Evolutionary conservation across 2,329 filamentous ascomycete genomes (phyloP), one percentile per base, ranked within the genome.

Genomic region (Cadophora sp.): DNA sequence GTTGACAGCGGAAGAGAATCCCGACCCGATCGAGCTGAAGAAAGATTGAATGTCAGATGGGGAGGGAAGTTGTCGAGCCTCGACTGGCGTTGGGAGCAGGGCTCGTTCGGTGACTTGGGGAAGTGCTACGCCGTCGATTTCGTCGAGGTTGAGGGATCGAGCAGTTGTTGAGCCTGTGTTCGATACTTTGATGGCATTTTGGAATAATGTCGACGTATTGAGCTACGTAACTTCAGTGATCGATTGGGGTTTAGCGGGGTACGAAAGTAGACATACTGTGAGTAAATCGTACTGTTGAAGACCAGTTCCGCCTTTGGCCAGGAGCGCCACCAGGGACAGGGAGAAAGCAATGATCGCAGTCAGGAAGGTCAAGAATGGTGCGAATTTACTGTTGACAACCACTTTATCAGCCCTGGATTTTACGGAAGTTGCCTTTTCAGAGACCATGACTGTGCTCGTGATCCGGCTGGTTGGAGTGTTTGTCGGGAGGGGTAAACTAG

Each of bases 141-240:
- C 30, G 2, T 39, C 8, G n/a, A 56, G 13, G 4, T 36, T 11
- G 1, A 56, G 5, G 5, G 53, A 56, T 9, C 58, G 43, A 3
- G 43, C 51, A 14, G 61, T 65, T 47, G 61, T 36, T 1, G 68
- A 65, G 11, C 51, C 48, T 22, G 60, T 58, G 27, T 50, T 61
- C 39, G 66, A 51, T 1, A 71, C 36, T 59, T 71, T 71, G 62
- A 72, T 66, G 2, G 63, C 60, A 65, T 68, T 71, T 55, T 72
- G 68, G 11, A 69, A 62, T 2, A 69, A 30, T 11, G 70, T 71
- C 3, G 67, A 72, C 1, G 67, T 68, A 22, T 72, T 72, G 24
- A 72, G 51, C 70, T 72, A 30, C 20, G 41, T 16, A 59, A n/a
- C 24, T 2, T 59, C n/a, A 39, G 24, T 66, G 24, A 51, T 45